phyloP scores from a whole-genome alignment of 2,329 filamentous ascomycete species.

The Lasiodiplodia citricola region DNA sequence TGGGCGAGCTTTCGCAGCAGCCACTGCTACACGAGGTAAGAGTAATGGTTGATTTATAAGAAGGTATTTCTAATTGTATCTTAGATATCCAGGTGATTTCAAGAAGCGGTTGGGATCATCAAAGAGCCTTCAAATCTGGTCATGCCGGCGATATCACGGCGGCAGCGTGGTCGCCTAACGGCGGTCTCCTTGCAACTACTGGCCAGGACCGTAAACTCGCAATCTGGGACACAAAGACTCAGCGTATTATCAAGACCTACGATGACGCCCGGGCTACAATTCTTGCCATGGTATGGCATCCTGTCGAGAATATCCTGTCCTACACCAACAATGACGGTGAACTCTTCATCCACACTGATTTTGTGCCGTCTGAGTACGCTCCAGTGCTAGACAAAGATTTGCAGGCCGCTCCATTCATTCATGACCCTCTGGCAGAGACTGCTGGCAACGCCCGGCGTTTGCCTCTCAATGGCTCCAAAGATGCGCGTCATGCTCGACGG shows the following conservation, averaged over 20 bases:
- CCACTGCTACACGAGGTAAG: conserved; percentile 70
- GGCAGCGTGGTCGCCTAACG: conserved; percentile 92
- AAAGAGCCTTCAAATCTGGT: conserved; percentile 76
- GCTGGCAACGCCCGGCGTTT: conserved; percentile 66
- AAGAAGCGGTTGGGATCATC: conserved; percentile 86
- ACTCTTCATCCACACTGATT: conserved; percentile 83
- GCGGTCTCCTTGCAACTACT: conserved; percentile 76
- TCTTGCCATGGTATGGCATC: conserved; percentile 88
- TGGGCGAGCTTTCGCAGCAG: conserved; percentile 84
- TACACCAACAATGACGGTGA: conserved; percentile 94
- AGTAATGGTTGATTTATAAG: neutral
- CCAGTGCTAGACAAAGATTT: conserved; percentile 57
- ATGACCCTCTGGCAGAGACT: conserved; percentile 75
- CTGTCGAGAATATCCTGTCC: conserved; percentile 82
- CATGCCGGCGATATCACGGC: conserved; percentile 87
- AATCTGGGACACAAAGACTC: conserved; percentile 89
- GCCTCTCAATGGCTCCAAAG: conserved; percentile 59
- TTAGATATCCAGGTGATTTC: conserved; percentile 83
- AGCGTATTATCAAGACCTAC: conserved; percentile 76
- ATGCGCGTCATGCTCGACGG: conserved; percentile 58
- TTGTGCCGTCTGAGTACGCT: conserved; percentile 59
- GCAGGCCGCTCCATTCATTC: conserved; percentile 84
- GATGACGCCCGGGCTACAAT: conserved; percentile 77
- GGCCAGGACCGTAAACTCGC: conserved; percentile 67
- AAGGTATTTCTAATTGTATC: neutral